Evolutionary conservation across 768 basidiomycete genomes (phyloP), one percentile per base, ranked within the genome.

Genomic region (Suillus luteus): DNA sequence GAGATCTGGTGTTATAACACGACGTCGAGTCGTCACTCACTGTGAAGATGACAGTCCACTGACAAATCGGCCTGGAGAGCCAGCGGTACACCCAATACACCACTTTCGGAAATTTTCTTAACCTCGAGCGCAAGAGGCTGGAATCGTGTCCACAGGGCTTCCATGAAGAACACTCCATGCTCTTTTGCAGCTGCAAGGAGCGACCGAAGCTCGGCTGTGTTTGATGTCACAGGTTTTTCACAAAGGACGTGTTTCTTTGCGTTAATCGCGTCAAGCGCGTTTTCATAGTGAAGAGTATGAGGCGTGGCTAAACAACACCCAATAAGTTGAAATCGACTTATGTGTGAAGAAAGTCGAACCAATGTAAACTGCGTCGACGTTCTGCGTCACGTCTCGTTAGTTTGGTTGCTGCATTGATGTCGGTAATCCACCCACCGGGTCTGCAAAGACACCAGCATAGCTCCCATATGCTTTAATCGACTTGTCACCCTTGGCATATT

Each of bases 121-220:
- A 93, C 78, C 64, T 90, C 90, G 19, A 79, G 70, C 11, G 81
- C 78, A 64, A 91, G 81, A 14, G 91, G 90, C 63, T 90, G 88
- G 80, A 92, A 93, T 41, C 91, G 82, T 41, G 93, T 93, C 92
- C 93, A 94, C 76, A 94, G 80, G 0, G 91, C 93, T 76, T 96
- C 95, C 93, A 96, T 95, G 69, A 96, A 85, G 80, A 96, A 96
- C 1, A 94, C 82, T 19, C 87, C 84, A 68, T 89, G 79, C 72
- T 92, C 85, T 73, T 90, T 90, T 2, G 95, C 93, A 22, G 92
- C 82, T 11, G 78, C 78, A 22, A 94, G 78, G 27, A 96, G 82
- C 54, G 87, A 84, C n/a, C 85, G 83, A 24, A 93, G 80, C 71
- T 96, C 93, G 2, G 87, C 83, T 6, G 83, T 79, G 70, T 93